Evolutionary conservation across 169 alveolate species (phyloP), one percentile per base, ranked within the genome.

Genomic region (Amoebophrya sp.): DNA sequence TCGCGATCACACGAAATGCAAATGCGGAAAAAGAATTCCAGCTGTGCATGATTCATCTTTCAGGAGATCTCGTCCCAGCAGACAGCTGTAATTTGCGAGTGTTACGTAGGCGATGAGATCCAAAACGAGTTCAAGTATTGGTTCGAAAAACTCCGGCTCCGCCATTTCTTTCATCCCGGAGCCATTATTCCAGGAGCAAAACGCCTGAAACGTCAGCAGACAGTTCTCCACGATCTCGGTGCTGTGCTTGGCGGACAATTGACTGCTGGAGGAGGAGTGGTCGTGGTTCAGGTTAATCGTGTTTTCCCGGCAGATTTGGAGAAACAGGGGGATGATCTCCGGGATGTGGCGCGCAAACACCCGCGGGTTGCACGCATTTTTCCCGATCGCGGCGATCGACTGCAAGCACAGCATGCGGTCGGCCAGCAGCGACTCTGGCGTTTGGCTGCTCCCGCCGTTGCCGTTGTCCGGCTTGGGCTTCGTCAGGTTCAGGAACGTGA

Each of bases 61-160:
- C 98, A 96, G 23, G 96, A 92, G 47, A 96, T 91, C 90, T 96
- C 97, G 90, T 95, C 97, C n/a, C n/a, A n/a, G n/a, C n/a, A n/a
- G n/a, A n/a, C n/a, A n/a, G n/a, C n/a, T n/a, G n/a, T n/a, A n/a
- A n/a, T n/a, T n/a, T n/a, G n/a, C n/a, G n/a, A n/a, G n/a, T n/a
- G 38, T 94, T 93, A 92, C 94, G 92, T 93, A 95, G 66, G 93
- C 77, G 77, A 94, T 91, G 77, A 95, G 90, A 40, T 91, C 93
- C 0, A 89, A n/a, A 25, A 94, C 89, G 41, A 94, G 55, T 0
- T 92, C 94, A 25, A 96, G 54, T 7, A 96, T 90, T 14, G 77
- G 40, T 40, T 91, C 89, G 53, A 94, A 35, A 77, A 91, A 91
- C 33, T 12, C 32, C 1, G 88, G 92, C 40, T 89, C 83, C 54